phyloP scores from a whole-genome alignment of 164 flowering plant genomes.

The Cinnamomum micranthum region DNA sequence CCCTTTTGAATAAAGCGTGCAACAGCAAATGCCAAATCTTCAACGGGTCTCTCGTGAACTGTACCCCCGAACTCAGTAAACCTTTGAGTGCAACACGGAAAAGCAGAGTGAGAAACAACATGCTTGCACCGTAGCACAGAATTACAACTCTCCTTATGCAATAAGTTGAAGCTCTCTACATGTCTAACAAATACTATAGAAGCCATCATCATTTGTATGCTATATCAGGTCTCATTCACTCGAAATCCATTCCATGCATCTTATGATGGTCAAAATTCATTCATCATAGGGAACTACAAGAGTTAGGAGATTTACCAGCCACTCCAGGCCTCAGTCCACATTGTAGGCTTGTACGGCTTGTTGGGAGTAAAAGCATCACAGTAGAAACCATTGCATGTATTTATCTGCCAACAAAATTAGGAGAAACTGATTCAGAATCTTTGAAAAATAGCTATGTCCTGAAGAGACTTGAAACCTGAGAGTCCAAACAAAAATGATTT shows the following conservation, averaged over 20 bases:
- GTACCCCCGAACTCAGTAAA: constrained; percentile 87
- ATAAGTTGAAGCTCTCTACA: too few species aligned
- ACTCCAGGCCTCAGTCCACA: constrained; percentile 98
- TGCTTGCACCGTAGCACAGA: neutral
- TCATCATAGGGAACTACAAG: neutral
- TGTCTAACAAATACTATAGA: neutral
- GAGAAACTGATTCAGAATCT: neutral
- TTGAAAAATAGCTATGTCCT: neutral
- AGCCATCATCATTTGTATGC: neutral
- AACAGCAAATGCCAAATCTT: constrained; percentile 91
- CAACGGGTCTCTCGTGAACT: constrained; percentile 63
- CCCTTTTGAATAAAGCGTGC: constrained; percentile 88
- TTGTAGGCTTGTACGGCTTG: constrained; percentile 81
- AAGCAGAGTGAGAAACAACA: constrained; percentile 6
- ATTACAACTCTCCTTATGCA: neutral
- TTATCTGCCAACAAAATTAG: constrained; percentile 49
- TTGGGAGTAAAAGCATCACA: constrained; percentile 86
- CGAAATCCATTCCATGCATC: neutral
- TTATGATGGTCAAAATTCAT: neutral
- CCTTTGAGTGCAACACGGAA: constrained; percentile 33
- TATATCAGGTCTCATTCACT: neutral
- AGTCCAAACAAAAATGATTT: neutral
- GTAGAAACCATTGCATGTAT: constrained; percentile 94
- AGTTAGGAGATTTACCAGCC: constrained; percentile 53
- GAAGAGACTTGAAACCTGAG: neutral